phyloP scores from a whole-genome alignment of 768 basidiomycete species.

The Lentinula detonsa region DNA sequence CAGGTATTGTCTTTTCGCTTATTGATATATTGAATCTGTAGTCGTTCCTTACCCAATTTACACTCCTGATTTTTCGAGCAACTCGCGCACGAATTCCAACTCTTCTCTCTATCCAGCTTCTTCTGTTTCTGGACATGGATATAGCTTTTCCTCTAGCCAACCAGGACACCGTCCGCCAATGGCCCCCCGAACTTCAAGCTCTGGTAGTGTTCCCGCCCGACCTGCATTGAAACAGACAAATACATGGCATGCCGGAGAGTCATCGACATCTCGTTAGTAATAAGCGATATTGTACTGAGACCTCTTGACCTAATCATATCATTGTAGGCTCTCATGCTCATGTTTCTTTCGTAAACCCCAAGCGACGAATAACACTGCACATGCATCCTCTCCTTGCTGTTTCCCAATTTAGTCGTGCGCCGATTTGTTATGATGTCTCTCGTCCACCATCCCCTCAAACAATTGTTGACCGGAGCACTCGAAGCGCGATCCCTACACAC shows the following conservation, averaged over 20 bases:
- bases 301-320: background rate
- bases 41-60: slow-evolving; percentile 20
- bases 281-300: background rate
- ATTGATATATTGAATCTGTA: background rate
- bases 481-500: slow-evolving; percentile 45
- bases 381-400: slow-evolving; percentile 63
- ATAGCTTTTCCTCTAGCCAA: slow-evolving; percentile 18
- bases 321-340: slow-evolving; percentile 18
- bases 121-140: slow-evolving; percentile 12
- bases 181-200: slow-evolving; percentile 32
- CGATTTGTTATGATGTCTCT: slow-evolving; percentile 55
- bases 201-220: slow-evolving; percentile 31
- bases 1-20: background rate
- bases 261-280: slow-evolving; percentile 19
- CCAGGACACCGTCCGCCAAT: slow-evolving; percentile 16
- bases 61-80: slow-evolving; percentile 14
- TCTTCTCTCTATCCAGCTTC: slow-evolving; percentile 8
- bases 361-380: slow-evolving; percentile 32
- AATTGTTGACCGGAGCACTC: slow-evolving; percentile 52
- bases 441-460: slow-evolving; percentile 53
- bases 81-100: slow-evolving; percentile 10
- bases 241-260: slow-evolving; percentile 42
- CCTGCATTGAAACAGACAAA: slow-evolving; percentile 43
- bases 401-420: slow-evolving; percentile 49
- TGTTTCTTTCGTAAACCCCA: slow-evolving; percentile 29